phyloP scores from a whole-genome alignment of 306 rosid genomes.

The Cicer pinnatifidum region DNA sequence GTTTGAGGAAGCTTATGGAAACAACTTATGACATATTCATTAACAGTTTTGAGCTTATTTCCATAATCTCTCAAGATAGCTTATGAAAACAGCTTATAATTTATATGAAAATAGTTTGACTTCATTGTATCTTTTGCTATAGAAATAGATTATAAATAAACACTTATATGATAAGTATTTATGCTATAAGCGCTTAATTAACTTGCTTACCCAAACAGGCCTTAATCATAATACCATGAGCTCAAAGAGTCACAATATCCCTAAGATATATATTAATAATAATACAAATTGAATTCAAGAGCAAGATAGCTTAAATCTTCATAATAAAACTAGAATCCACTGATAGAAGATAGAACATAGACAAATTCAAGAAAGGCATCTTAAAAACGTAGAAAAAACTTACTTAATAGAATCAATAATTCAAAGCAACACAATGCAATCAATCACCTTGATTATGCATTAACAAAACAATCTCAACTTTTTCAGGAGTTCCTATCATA shows the following conservation, averaged over 20 bases:
- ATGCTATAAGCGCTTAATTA: no score
- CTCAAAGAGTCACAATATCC: conserved; percentile 22
- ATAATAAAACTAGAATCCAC: conserved; percentile 16
- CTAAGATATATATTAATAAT: neutral
- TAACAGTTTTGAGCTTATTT: neutral
- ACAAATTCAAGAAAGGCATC: conserved; percentile 17
- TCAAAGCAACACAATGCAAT: conserved; percentile 15
- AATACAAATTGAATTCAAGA: conserved; percentile 1
- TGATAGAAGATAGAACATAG: neutral
- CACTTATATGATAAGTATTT: no score
- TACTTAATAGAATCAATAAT: neutral
- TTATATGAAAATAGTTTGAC: no score
- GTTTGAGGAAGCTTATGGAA: no score
- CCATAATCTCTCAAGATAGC: neutral
- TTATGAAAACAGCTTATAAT: no score
- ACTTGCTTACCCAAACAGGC: no score
- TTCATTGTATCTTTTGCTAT: no score
- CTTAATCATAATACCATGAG: neutral
- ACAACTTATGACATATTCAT: no score
- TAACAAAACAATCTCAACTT: neutral
- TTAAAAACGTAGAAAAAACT: neutral
- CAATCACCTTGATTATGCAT: conserved; percentile 15
- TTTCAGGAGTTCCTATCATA: conserved; percentile 9
- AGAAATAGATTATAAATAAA: no score
- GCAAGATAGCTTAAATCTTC: conserved; percentile 24